Evolutionary conservation across 2,329 filamentous ascomycete genomes (phyloP), one percentile per base, ranked within the genome.

Genomic region (Lachnellula willkommii): DNA sequence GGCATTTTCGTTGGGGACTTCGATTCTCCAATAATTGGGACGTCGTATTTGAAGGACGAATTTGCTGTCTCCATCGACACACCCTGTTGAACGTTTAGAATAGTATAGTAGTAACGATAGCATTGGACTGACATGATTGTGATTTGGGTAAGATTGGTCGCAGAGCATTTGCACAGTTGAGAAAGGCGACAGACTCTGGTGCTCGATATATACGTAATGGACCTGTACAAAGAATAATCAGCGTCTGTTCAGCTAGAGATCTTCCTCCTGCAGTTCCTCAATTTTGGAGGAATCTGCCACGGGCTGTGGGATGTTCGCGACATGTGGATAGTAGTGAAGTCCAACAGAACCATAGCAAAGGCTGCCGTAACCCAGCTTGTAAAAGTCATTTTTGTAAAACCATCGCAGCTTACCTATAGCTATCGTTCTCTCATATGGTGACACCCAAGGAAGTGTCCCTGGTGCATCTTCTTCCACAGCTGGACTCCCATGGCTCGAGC

Each of bases 1-100:
- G 2, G 80, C 74, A 0, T 81, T 81, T 37, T 77, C 77, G 15
- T 83, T 79, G 0, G 90, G 89, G 5, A 96, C 74, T 68, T 96
- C 92, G 65, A 96, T 94, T 61, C 92, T 85, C 80, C 94, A 96
- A 71, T 94, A 96, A 45, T 88, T 87, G 32, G 92, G 87, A 46
- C 87, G 83, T 22, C 90, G 80, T 61, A 95, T 90, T 62, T 92
- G 88, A 57, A 96, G 75, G n/a, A 95, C 88, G 64, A 95, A 96
- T 64, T 86, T 81, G 71, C 77, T 90, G 87, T 85, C 81, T 55
- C 90, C 88, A 70, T 95, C 89, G 35, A 96, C 88, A 70, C 89
- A 95, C 92, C 92, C 28, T 32, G 28, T 32, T 11, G 28, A 11
- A 32, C 28, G 9, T 32, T 32, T 32, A 32, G 28, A 32, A 32